Base-by-base conservation (phyloP, 352 stramenopile species). In the Phytopythium boreale region DNA sequence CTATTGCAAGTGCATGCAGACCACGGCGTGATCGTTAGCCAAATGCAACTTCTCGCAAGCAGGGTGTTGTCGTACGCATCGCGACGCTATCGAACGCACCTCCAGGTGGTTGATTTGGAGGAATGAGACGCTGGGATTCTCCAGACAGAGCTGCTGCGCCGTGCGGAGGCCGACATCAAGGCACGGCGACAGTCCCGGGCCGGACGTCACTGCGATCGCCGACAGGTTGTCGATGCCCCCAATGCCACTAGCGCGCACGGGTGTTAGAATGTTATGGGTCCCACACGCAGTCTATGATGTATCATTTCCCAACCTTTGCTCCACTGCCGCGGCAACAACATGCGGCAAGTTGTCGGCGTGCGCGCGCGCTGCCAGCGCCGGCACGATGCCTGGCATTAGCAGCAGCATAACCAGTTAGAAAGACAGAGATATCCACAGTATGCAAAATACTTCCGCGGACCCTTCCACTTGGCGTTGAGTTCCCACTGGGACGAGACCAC, bases 101-200 rank as follows among this genome's bases (percentile, higher is more conserved):
- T 99, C 97, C 4, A 99, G 78, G 73, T 99, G 98, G 81, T 99
- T 98, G 50, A 99, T 88, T 26, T 90, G 88, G 9, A 99, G 73
- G 69, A 99, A 98, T 15, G 97, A 96, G 60, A 98, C 91, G 20
- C 68, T 57, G 4, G 82, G 71, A 58, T 98, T 80, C 61, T 90
- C 68, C 1, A 85, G 65, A 17, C 96, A 97, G 53, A 99, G 83
- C 46, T 87, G 72, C 56, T 90, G 69, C 15, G 85, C 87, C 1
- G 74, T 76, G 49, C 90, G 80, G 53, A 96, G 91, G 1, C 97
- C 98, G 17, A 99, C 96, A 59, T 97, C 88, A 9, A 99, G 83
- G 82, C 97, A 99, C 52, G 98, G 97, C 61, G 98, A 96, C 59
- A 99, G 87, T 11, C 98, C 98, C 11, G 97, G 97, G 20, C 96